Percentiles rank a stretch among this genome's conserved stretches.
Conservation (phyloP, 2,329 filamentous ascomycete genomes). For the Tolypocladium endophyticum region DNA sequence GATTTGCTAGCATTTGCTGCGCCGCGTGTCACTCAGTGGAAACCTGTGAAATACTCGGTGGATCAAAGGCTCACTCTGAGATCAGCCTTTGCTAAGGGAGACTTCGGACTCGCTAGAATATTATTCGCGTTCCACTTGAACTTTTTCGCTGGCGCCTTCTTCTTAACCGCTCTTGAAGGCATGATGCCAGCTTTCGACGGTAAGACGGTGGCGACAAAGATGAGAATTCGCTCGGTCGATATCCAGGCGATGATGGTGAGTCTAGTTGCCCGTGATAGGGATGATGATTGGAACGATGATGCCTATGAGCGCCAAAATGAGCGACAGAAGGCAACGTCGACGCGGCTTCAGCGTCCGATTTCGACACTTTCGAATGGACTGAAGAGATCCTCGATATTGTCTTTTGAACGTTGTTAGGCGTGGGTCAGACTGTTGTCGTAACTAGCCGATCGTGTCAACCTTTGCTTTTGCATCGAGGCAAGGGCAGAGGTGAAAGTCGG, state of each 20-base stretch:
- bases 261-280: neutral
- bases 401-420: neutral
- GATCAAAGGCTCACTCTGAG: conserved; percentile 19
- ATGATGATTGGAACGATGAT: neutral
- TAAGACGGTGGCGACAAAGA: neutral
- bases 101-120: conserved; percentile 36
- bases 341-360: neutral
- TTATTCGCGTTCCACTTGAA: conserved; percentile 58
- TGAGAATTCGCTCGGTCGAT: neutral
- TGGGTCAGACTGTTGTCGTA: neutral
- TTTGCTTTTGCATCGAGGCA: neutral
- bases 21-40: neutral
- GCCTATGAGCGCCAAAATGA: neutral
- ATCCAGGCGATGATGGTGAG: no score
- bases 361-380: no score
- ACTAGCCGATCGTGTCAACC: neutral
- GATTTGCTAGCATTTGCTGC: conserved; percentile 26
- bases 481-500: neutral
- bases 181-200: neutral
- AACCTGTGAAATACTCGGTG: no score
- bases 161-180: conserved; percentile 33
- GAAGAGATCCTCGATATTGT: neutral
- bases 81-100: conserved; percentile 26
- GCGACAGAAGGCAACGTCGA: neutral
- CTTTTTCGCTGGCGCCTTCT: conserved; percentile 55